Evolutionary conservation across 805 yeast species (phyloP).

Genomic region (Yarrowia divulgata): DNA sequence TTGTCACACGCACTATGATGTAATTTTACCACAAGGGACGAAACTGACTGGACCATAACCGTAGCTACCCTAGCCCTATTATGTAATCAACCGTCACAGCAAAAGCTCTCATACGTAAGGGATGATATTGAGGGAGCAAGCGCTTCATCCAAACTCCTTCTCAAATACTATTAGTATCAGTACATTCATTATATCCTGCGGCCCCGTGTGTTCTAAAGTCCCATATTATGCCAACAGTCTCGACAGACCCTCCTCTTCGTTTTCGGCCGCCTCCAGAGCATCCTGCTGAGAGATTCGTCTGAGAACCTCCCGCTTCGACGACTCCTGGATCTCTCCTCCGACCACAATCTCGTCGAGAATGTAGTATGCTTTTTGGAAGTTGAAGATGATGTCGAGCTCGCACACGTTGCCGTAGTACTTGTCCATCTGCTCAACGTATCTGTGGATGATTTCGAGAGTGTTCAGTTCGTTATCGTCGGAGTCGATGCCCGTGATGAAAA

Average conservation of each 20-base stretch:
- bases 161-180: constrained; percentile 1
- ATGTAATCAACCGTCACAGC: no score
- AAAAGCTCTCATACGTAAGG: no score
- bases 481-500: constrained; percentile 86
- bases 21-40: background rate
- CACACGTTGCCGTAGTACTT: constrained; percentile 94
- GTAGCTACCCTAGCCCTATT: no score
- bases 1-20: background rate
- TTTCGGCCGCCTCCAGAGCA: constrained; percentile 80
- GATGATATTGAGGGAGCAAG: no score
- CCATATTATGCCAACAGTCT: constrained; percentile 41
- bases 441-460: constrained; percentile 84
- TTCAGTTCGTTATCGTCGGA: constrained; percentile 84
- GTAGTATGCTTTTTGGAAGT: constrained; percentile 92
- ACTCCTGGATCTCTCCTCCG: constrained; percentile 88
- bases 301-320: constrained; percentile 79
- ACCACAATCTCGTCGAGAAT: constrained; percentile 87
- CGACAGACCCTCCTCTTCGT: constrained; percentile 54
- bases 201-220: constrained; percentile 3
- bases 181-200: constrained; percentile 16
- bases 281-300: constrained; percentile 84
- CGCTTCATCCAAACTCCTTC: no score
- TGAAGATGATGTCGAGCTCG: constrained; percentile 95
- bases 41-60: no score
- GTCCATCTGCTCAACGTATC: constrained; percentile 97